Base-by-base conservation (phyloP, 768 basidiomycete genomes). In the Suillus spraguei region DNA sequence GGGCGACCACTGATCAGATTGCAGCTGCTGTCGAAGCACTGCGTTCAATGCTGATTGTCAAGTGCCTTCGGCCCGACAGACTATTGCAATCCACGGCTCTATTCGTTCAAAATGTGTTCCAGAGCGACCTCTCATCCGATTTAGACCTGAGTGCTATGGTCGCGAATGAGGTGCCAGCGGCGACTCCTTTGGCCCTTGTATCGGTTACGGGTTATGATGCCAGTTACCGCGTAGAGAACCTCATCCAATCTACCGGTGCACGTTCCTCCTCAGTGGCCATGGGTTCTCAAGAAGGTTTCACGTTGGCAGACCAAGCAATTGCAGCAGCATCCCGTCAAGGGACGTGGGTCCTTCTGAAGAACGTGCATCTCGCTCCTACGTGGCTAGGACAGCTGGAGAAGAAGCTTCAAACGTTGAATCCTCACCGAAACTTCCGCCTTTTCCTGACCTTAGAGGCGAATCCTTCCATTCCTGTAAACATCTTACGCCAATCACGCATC, bases 371-470 rank as follows among this genome's bases (percentile, higher is more conserved):
- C 50, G 94, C 97, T 1, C 92, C 97, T 17, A 88, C 90, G 9
- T 99, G 97, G 97, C 84, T 99, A 5, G 92, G 92, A 62, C 94
- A 95, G 69, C 81, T 99, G 60, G 97, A 99, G 79, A 99, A 99
- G 83, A 93, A 95, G 68, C 78, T 99, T 35, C 96, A 98, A 70
- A 96, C 92, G 0, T 83, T 99, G 62, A 91, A 88, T 68, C 90
- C 97, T 22, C 85, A 96, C 72, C 89, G 88, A 65, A 90, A 85
- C 73, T 99, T 99, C 93, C 89, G 97, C 24, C 83, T 99, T 28
- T 99, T 99, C 86, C 82, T 99, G 60, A 99, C 97, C 3, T 94
- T 99, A 95, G 97, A 99, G 79, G 93, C 94, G 33, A 97, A 94
- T 73, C 92, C 92, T 32, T 85, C 90, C 35, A 95, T 99, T 63